Base-by-base conservation (phyloP, 2,329 filamentous ascomycete species). In the Trichophyton equinum region DNA sequence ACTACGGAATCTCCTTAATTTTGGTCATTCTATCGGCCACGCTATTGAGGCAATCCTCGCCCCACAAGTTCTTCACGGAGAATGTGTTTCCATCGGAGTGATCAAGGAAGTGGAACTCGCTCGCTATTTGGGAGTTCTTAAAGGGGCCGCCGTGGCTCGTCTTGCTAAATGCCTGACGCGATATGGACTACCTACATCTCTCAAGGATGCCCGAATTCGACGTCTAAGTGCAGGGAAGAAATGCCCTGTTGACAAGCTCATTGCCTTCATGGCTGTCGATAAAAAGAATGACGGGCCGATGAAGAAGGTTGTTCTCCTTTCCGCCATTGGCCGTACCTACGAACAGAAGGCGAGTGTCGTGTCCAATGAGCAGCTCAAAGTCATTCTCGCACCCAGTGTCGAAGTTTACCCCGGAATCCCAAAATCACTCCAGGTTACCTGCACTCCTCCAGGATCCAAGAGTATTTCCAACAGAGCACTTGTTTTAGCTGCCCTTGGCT, bases 51-150 rank as follows among this genome's bases (percentile, higher is more conserved):
- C 94, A 30, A 91, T 99, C 53, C 80, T 97, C 47, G 95, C 95
- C 0, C 94, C 94, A 0, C 92, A 99, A 73, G 85, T 99, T 42
- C 83, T 99, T 5, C 94, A 99, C 70, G 94, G 94, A 63, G 94
- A 99, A 72, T 91, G 89, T 64, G 92, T 99, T 9, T 90, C 94
- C 22, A 95, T 99, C 67, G 94, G 94, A 27, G 99, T 99, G 94
- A 89, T 97, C 62, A 96, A 95, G 73, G 94, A 99, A 75, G 94
- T 92, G 9, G 94, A 97, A 73, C 78, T 99, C 60, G 89, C 94
- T 25, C 87, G 94, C 61, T 89, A 91, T 73, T 80, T 99, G 1
- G 94, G 94, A 46, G 81, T 95, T 18, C 78, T 99, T 33, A 86
- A 87, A 58, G 89, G 89, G 4, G 88, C 88, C 60, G 94, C 92